These are phyloP conservation scores for Colletotrichum tropicale DNA, from an alignment of 2,329 filamentous ascomycete species.

Conservation along the genomic window DNA sequence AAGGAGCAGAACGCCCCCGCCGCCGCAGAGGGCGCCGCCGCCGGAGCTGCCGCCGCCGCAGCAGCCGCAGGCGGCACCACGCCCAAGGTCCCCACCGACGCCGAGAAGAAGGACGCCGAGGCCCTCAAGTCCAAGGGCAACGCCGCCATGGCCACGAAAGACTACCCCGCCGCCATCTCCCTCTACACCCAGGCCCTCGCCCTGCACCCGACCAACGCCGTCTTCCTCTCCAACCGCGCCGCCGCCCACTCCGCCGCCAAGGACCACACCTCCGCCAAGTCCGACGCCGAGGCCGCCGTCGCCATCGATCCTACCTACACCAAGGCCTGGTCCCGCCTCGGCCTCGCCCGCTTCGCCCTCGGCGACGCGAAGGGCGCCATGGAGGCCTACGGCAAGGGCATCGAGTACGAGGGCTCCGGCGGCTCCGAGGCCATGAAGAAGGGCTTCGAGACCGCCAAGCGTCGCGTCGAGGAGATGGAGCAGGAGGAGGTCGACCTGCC, in stretches of 20 bases:
- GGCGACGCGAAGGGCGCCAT: constrained; percentile 90
- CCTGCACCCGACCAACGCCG: constrained; percentile 83
- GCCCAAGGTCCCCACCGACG: constrained; percentile 47
- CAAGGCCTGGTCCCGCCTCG: constrained; percentile 95
- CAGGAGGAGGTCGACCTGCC: constrained; percentile 50
- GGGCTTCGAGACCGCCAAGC: constrained; percentile 92
- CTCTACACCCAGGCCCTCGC: constrained; percentile 87
- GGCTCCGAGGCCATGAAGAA: constrained; percentile 98
- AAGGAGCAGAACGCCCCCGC: constrained; percentile 15
- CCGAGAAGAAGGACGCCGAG: constrained; percentile 81
- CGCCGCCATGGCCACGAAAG: constrained; percentile 92
- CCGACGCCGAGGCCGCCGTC: constrained; percentile 91
- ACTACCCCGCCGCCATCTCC: constrained; percentile 82
- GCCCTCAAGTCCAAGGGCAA: constrained; percentile 90
- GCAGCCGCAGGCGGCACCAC: constrained; percentile 23
- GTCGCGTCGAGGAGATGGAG: constrained; percentile 81
- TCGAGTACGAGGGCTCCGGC: constrained; percentile 91
- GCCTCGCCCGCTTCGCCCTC: constrained; percentile 88
- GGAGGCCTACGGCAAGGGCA: constrained; percentile 92
- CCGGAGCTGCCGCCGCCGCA: constrained; percentile 42
- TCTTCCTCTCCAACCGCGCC: constrained; percentile 97
- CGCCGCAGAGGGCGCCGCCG: constrained; percentile 24
- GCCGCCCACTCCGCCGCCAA: constrained; percentile 87
- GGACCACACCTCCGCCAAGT: constrained; percentile 82
- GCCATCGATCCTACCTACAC: constrained; percentile 90